Percentiles rank a stretch among this genome's conserved stretches.
These are phyloP conservation scores for Cucumis melo DNA, from an alignment of 306 rosid genomes.

Conservation along the genomic window DNA sequence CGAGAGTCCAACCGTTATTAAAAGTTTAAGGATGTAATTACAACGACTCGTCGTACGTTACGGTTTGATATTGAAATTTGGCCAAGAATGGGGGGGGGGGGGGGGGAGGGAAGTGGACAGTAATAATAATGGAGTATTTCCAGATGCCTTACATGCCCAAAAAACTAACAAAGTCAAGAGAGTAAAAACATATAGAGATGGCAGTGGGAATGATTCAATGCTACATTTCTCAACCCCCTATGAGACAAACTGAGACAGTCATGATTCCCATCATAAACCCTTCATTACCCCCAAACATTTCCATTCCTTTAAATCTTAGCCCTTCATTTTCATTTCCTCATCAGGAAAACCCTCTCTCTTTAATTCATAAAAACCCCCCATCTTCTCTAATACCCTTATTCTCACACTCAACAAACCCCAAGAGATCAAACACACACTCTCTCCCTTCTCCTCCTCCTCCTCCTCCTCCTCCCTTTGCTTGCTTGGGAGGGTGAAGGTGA, in stretches of 20 bases:
- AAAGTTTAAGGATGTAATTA: too few relatives aligned
- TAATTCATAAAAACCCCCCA: not conserved
- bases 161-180: not conserved
- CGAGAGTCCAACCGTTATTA: too few relatives aligned
- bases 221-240: not conserved
- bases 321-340: not conserved
- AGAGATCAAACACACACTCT: too few relatives aligned
- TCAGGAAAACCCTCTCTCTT: not conserved
- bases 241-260: not conserved
- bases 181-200: not conserved
- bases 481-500: not conserved
- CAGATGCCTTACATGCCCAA: not conserved
- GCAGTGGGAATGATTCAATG: not conserved
- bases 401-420: not conserved
- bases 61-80: too few relatives aligned
- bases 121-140: not conserved
- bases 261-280: not conserved
- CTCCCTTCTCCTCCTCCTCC: too few relatives aligned
- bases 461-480: not conserved
- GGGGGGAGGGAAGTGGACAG: not conserved
- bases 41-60: too few relatives aligned
- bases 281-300: not conserved
- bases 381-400: not conserved
- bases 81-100: too few relatives aligned
- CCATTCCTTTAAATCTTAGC: not conserved